A percentile compares a stretch with the other conserved stretches of the same genome.
phyloP scores from a whole-genome alignment of 257 asterid species.

The Solanum virginianum region DNA sequence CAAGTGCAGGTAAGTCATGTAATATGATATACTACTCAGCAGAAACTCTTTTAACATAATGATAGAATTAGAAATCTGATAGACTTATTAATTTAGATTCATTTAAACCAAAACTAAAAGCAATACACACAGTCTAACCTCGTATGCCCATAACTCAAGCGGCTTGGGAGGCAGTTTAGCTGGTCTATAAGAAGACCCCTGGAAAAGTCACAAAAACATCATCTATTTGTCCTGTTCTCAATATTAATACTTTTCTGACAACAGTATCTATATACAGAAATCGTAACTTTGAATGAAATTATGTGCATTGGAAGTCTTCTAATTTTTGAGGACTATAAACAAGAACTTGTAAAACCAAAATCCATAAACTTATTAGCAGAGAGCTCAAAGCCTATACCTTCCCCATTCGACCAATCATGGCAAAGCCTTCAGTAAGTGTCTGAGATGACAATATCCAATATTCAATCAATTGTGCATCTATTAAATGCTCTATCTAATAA shows the following conservation, averaged over 20 bases:
- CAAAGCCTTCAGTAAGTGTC: conserved; percentile 82
- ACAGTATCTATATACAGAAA: not conserved
- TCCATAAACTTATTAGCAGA: not conserved
- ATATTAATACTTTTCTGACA: not conserved
- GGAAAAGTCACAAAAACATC: not conserved
- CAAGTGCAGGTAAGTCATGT: not conserved
- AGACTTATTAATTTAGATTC: not conserved
- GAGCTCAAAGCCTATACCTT: conserved; percentile 31
- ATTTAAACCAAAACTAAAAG: not conserved
- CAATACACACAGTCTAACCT: conserved; percentile 34
- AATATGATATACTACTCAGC: not conserved
- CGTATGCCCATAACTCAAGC: conserved; percentile 90
- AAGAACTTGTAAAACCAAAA: not conserved
- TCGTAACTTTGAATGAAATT: not conserved
- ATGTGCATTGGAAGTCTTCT: not conserved
- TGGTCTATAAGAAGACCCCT: conserved; percentile 31
- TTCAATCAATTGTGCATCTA: not conserved
- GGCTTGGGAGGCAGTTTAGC: conserved; percentile 81
- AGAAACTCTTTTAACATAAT: not conserved
- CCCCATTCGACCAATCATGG: conserved; percentile 89
- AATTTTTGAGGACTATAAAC: not conserved
- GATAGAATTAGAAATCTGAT: not conserved
- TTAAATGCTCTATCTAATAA: not conserved
- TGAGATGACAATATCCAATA: conserved; percentile 12
- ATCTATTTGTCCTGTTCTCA: not conserved